Evolutionary conservation across 2,329 filamentous ascomycete genomes (phyloP), one percentile per base, ranked within the genome.

Genomic region (Grosmannia penicillata): DNA sequence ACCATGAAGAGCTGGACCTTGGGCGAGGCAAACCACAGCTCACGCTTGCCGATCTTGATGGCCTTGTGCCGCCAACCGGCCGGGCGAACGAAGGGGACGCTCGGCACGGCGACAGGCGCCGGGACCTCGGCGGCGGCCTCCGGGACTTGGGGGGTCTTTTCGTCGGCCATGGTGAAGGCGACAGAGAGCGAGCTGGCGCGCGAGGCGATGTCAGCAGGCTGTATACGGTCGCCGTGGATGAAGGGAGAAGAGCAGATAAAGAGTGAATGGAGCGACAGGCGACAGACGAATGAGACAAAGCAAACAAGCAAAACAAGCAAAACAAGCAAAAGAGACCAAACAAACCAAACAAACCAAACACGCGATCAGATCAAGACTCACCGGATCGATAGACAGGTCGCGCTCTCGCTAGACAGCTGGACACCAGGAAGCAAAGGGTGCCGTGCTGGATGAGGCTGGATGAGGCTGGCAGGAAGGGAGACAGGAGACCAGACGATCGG

Each of bases 21-120:
- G 11, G 82, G 82, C 41, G 80, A 83, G 18, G 82, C 82, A 55
- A 80, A 86, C 68, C 75, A 83, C 8, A 79, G 43, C 46, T 68
- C 66, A 41, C 59, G 58, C 36, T 62, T 60, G 15, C 68, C 66
- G 40, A 84, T 42, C 40, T 62, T 68, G 50, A 73, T 51, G 35
- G 66, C 62, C 51, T 70, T 75, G 65, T 86, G 84, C 60, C 75
- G 78, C 79, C 79, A 84, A 45, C 70, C 68, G 4, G 47, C 30
- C 3, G 70, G 69, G 23, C 63, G 65, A 42, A 35, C 8, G 4
- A 50, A 8, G 9, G 34, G 29, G 17, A 39, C 39, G 15, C 32
- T 31, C 11, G 36, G 29, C 37, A 14, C 19, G 10, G 26, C 10
- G 19, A 29, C 15, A 22, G 21, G 5, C 14, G 28, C 36, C 21